Conservation (phyloP, 495 filamentous ascomycete species). For the Glonium stellatum region DNA sequence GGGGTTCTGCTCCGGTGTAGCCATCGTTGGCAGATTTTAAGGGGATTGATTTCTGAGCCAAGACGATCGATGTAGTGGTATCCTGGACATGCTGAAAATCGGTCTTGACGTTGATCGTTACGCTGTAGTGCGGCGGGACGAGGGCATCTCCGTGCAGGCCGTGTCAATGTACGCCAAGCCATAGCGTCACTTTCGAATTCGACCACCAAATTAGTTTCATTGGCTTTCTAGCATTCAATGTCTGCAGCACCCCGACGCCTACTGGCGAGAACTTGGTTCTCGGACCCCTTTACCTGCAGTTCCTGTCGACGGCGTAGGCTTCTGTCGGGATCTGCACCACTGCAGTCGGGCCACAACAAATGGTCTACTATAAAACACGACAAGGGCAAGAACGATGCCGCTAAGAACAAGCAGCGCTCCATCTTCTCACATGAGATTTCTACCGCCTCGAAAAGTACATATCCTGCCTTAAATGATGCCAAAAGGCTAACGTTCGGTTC, state of each 20-base stretch:
- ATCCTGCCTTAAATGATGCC: background rate
- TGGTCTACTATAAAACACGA: conserved; percentile 96
- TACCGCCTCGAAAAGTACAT: conserved; percentile 50
- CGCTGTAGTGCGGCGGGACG: background rate
- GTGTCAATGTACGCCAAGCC: background rate
- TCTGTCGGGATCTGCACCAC: conserved; percentile 39
- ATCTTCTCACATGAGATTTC: conserved; percentile 46
- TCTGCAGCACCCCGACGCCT: background rate
- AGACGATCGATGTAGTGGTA: background rate
- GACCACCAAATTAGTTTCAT: background rate
- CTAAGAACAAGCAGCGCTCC: conserved; percentile 45
- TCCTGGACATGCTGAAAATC: background rate
- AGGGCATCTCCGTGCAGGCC: background rate
- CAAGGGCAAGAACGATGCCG: conserved; percentile 71
- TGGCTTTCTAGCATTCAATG: conserved; percentile 2
- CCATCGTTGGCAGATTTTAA: background rate
- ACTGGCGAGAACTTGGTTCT: background rate
- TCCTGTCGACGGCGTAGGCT: conserved; percentile 39
- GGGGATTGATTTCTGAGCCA: background rate
- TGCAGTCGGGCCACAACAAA: conserved; percentile 70
- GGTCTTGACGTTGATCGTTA: background rate
- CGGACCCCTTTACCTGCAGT: conserved; percentile 14
- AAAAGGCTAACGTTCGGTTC: background rate
- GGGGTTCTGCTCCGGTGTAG: conserved; percentile 1
- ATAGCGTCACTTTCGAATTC: background rate